Conservation (phyloP, 441 rosid genomes). For the Adansonia madagascariensis region DNA sequence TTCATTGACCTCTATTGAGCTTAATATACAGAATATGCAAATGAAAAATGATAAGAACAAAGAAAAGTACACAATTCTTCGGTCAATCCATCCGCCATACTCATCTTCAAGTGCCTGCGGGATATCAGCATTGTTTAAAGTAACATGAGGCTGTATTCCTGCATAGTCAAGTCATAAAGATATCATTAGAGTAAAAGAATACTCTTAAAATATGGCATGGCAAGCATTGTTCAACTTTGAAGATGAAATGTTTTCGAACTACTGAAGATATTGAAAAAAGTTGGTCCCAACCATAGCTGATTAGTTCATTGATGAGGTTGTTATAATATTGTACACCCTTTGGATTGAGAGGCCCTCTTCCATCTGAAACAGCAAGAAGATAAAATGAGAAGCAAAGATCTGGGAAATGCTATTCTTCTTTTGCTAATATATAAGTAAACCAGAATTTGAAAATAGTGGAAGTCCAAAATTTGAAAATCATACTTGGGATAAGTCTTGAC, state of each 20-base stretch:
- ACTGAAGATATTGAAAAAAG: background rate
- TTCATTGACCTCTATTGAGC: background rate
- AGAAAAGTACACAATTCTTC: constrained; percentile 45
- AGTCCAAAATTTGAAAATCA: background rate
- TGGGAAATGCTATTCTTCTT: background rate
- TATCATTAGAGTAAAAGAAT: background rate
- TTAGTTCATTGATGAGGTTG: constrained; percentile 55
- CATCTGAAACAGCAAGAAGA: constrained; percentile 38
- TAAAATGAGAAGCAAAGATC: background rate
- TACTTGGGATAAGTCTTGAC: constrained; percentile 72
- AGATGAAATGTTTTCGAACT: background rate
- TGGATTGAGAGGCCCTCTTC: constrained; percentile 60
- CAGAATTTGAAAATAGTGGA: too few relatives aligned
- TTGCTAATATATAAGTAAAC: background rate
- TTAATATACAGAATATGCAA: background rate
- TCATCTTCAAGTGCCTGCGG: constrained; percentile 66
- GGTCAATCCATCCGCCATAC: constrained; percentile 56
- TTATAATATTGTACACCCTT: constrained; percentile 57
- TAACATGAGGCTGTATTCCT: constrained; percentile 61
- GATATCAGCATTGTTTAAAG: constrained; percentile 45
- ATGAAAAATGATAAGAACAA: background rate
- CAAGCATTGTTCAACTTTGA: background rate
- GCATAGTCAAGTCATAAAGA: constrained; percentile 20
- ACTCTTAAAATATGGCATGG: background rate
- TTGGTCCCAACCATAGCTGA: constrained; percentile 42